These are phyloP conservation scores for Hypoxylon fuscum DNA, from an alignment of 495 filamentous ascomycete genomes.

Conservation along the genomic window DNA sequence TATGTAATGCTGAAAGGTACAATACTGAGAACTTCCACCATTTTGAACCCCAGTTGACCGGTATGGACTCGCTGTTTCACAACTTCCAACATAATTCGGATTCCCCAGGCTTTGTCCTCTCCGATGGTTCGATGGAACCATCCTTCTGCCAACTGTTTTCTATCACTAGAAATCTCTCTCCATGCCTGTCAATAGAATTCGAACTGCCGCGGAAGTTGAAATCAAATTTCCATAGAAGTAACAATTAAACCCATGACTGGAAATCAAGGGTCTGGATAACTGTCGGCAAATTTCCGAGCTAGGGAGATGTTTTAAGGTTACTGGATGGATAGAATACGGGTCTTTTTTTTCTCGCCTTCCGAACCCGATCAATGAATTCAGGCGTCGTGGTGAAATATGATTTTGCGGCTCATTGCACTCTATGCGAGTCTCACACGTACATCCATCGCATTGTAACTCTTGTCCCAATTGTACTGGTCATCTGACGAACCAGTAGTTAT, in stretches of 20 bases:
- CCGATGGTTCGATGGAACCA: too few relatives aligned
- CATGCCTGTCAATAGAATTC: too few relatives aligned
- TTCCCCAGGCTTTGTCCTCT: too few relatives aligned
- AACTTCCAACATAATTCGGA: not conserved
- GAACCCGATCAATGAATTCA: constrained; percentile 4
- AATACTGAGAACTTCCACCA: too few relatives aligned
- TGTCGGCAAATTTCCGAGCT: constrained; percentile 1
- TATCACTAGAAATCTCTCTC: too few relatives aligned
- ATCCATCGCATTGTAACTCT: constrained; percentile 23
- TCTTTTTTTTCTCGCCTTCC: constrained; percentile 10
- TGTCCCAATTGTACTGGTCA: not conserved
- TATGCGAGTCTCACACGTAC: constrained; percentile 25
- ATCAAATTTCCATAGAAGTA: too few relatives aligned
- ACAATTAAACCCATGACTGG: too few relatives aligned
- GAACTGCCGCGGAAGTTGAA: too few relatives aligned
- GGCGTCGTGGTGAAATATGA: constrained; percentile 6
- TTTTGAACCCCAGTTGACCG: too few relatives aligned
- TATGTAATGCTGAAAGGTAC: not conserved
- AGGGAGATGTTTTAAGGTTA: not conserved
- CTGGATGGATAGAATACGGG: constrained; percentile 21
- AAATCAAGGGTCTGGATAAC: not conserved
- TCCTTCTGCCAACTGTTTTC: too few relatives aligned
- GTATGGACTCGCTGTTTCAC: constrained; percentile 18
- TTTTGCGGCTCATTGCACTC: constrained; percentile 24
- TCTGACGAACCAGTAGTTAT: constrained; percentile 2